Conservation (phyloP, 2,329 filamentous ascomycete species). For the Epichloe coenophiala region DNA sequence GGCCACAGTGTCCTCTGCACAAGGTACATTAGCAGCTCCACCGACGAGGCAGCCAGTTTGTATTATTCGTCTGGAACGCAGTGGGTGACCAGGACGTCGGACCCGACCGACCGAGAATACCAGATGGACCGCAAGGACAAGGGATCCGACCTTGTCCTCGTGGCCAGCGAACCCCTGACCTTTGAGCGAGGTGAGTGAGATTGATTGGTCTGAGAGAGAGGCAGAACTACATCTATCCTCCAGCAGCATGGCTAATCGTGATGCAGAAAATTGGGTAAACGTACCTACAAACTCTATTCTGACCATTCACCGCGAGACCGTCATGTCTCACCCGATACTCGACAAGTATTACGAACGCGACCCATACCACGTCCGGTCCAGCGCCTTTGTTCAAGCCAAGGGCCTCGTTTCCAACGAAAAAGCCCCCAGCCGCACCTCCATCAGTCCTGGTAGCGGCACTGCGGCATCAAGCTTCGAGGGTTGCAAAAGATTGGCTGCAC, state of each 20-base stretch:
- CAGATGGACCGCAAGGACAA: constrained; percentile 95
- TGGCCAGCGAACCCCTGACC: constrained; percentile 89
- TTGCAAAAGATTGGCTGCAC: constrained; percentile 17
- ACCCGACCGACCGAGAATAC: constrained; percentile 53
- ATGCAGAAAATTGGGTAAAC: constrained; percentile 89
- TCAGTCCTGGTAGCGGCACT: constrained; percentile 16
- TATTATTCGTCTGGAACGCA: constrained; percentile 96
- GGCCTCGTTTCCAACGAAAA: constrained; percentile 64
- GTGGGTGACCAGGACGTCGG: constrained; percentile 59
- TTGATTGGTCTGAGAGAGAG: background rate
- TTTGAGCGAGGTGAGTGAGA: constrained; percentile 80
- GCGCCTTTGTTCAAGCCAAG: constrained; percentile 77
- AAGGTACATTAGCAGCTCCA: constrained; percentile 81
- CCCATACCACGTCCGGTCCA: constrained; percentile 70
- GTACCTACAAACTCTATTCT: constrained; percentile 94
- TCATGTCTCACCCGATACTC: constrained; percentile 91
- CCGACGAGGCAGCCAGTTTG: constrained; percentile 84
- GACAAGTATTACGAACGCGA: constrained; percentile 83
- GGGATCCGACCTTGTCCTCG: constrained; percentile 86
- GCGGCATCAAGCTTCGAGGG: constrained; percentile 17
- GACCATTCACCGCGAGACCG: constrained; percentile 92
- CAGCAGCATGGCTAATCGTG: background rate
- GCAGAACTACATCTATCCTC: too few relatives aligned
- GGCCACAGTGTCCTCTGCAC: constrained; percentile 93
- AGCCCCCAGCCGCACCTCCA: constrained; percentile 19